Evolutionary conservation across 208 protist species (phyloP), one percentile per base, ranked within the genome.

Genomic region (Porcisia deanei): DNA sequence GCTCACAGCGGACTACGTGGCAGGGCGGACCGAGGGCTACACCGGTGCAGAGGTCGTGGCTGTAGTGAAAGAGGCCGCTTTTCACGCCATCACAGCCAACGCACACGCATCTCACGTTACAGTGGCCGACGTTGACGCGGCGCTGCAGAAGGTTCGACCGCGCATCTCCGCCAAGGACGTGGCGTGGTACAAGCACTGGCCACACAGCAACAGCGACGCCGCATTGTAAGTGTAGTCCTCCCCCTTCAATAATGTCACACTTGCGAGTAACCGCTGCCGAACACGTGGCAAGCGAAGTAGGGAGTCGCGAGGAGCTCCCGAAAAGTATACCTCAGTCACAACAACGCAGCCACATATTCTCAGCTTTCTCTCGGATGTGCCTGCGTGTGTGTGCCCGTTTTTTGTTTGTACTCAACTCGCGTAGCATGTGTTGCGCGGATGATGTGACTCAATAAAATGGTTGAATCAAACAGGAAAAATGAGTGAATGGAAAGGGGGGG

Each of bases 41-140:
- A 96, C 88, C 49, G 98, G 98, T 57, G 98, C 98, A 2, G 98
- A 99, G 79, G 82, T 99, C 58, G 92, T 95, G 4, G 88, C 94
- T 10, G 80, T 99, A 41, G 95, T 96, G 71, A 91, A 95, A 53
- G 97, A 99, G 82, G 96, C 97, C 6, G 88, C 93, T 30, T 88
- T 98, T 55, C 70, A 73, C 45, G 96, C 97, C 53, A 84, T 99
- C 61, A 79, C 88, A 37, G 78, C 90, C 43, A 78, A 94, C 72
- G 45, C 86, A 25, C 20, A 85, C 30, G 83, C 88, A n/a, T 59
- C 71, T 25, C 72, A 47, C 41, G 72, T 98, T 5, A 66, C 77
- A 12, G 39, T 77, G 45, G 68, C 45, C 5, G 88, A 98, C 70
- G 80, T 98, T 41, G 60, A 91, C 2, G 53, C 47, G 4, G 94